Evolutionary conservation across 2,329 filamentous ascomycete species (phyloP).

Genomic region (Lasiodiplodia hormozganensis): DNA sequence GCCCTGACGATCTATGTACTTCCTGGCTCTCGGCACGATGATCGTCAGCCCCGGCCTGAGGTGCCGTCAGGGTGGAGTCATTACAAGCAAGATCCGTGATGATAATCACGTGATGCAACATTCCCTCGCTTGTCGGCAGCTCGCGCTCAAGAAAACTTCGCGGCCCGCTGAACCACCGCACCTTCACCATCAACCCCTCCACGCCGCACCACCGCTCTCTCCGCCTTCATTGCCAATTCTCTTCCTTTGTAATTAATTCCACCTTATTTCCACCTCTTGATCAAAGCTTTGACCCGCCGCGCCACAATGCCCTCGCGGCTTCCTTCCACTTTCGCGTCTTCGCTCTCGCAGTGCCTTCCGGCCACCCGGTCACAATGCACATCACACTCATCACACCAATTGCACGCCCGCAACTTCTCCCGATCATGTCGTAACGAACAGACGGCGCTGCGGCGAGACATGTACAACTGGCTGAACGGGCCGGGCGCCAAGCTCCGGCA

Average conservation of each 20-base stretch:
- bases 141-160: conserved; percentile 23
- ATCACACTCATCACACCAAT: conserved; percentile 21
- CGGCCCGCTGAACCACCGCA: conserved; percentile 29
- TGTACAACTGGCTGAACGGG: conserved; percentile 67
- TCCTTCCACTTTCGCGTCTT: conserved; percentile 33
- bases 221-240: conserved; percentile 21
- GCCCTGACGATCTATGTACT: conserved; percentile 21
- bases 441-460: conserved; percentile 60
- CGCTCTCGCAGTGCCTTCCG: conserved; percentile 33
- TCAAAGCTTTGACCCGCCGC: neutral
- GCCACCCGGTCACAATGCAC: conserved; percentile 31
- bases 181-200: conserved; percentile 30
- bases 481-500: conserved; percentile 58
- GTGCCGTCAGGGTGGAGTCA: conserved; percentile 14
- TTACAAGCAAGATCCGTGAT: conserved; percentile 1
- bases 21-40: conserved; percentile 23
- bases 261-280: neutral
- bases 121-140: conserved; percentile 14
- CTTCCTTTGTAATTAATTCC: conserved; percentile 32
- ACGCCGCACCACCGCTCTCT: conserved; percentile 28
- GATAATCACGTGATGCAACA: neutral
- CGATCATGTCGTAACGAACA: conserved; percentile 46
- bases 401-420: conserved; percentile 42
- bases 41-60: conserved; percentile 20
- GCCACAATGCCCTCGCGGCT: conserved; percentile 43